Percentiles rank a stretch among this genome's conserved stretches.
phyloP scores from a whole-genome alignment of 352 stramenopile genomes.

The Peronospora destructor region DNA sequence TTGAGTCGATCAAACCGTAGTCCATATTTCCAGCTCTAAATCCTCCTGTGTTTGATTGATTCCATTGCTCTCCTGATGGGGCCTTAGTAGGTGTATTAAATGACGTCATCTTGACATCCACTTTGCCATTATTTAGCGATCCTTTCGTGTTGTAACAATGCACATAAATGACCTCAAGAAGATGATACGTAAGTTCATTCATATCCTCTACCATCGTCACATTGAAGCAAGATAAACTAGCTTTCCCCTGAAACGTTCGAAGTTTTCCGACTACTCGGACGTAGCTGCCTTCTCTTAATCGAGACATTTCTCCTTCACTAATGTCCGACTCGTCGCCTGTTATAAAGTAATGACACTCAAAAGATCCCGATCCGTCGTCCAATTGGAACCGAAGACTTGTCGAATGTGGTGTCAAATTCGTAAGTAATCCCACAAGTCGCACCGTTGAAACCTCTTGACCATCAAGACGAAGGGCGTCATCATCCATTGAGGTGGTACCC shows the following conservation, averaged over 20 bases:
- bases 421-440: constrained; percentile 85
- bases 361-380: constrained; percentile 91
- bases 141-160: constrained; percentile 84
- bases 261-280: constrained; percentile 89
- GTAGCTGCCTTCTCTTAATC: constrained; percentile 78
- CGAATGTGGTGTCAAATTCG: constrained; percentile 64
- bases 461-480: constrained; percentile 84
- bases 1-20: constrained; percentile 63
- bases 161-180: constrained; percentile 90
- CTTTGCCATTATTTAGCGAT: constrained; percentile 27
- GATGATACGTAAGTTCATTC: constrained; percentile 95
- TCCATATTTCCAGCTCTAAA: constrained; percentile 36
- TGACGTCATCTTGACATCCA: constrained; percentile 23
- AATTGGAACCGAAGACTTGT: constrained; percentile 90
- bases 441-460: constrained; percentile 84
- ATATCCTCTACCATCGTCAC: constrained; percentile 82
- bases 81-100: constrained; percentile 40
- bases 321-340: constrained; percentile 80
- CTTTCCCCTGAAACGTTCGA: constrained; percentile 86
- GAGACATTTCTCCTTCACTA: constrained; percentile 49
- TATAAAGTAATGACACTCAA: constrained; percentile 90
- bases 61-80: constrained; percentile 12
- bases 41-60: constrained; percentile 19
- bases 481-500: constrained; percentile 23
- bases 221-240: constrained; percentile 82